Base-by-base conservation (phyloP, 176 grass and related monocot genomes). In the Echinochloa phyllopogon region DNA sequence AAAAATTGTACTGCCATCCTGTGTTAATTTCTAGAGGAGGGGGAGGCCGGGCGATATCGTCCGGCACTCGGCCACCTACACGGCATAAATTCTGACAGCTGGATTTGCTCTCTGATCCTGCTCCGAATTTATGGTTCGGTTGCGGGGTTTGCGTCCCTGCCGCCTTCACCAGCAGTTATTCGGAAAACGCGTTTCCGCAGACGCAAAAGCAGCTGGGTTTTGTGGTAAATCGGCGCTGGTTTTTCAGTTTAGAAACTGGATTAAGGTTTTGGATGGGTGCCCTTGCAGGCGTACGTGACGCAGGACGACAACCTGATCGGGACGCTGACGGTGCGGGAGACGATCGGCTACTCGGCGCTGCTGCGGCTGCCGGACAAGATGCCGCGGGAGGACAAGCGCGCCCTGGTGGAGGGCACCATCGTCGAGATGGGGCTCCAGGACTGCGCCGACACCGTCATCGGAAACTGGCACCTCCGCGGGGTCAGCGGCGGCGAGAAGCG, bases 231-330 rank as follows among this genome's bases (percentile, higher is more conserved):
- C 56, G 41, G 36, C 18, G 10, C 33, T 41, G 38, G 13, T 13
- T 1, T 4, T 21, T 8, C 8, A 29, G 2, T 72, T 50, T 21
- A 23, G 20, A 44, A 55, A 9, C 18, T n/a, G 53, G 53, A 57
- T 57, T 57, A 57, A 2, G 29, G 2, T 21, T 51, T 48, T 49
- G 47, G 0, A 11, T 52, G 18, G 1, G 38, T 69, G 52, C 0
- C 18, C n/a, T 12, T 10, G 53, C 81, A 99, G 97, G 97, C 97
- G 15, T 99, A 99, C 67, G 97, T 99, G 59, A 99, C 97, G 42
- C 97, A 99, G 84, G 97, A 99, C 27, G 97, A 99, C 87, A 99
- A 91, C 79, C 86, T 99, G 84, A 99, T 99, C 60, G 97, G 97
- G 37, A 99, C 97, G 76, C 84, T 99, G 82, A 99, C 97, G 65